phyloP scores from a whole-genome alignment of 805 yeast species.

The Metschnikowia shivogae region DNA sequence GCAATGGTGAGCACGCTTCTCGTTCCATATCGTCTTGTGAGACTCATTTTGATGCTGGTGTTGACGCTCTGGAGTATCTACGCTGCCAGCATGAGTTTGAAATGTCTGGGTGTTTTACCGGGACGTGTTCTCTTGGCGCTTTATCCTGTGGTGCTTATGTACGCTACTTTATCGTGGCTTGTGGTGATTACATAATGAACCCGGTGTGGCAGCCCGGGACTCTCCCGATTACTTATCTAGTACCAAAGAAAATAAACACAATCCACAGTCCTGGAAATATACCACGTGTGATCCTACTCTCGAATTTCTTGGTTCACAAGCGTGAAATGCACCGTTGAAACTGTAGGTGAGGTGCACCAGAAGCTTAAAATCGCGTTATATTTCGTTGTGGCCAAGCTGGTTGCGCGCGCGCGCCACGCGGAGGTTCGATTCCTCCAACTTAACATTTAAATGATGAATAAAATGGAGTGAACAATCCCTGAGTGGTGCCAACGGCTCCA shows the following conservation, averaged over 20 bases:
- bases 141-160: constrained; percentile 63
- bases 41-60: constrained; percentile 44
- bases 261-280: too few relatives aligned
- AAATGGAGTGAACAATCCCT: constrained; percentile 51
- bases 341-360: too few relatives aligned
- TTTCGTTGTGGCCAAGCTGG: constrained; percentile 19
- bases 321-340: too few relatives aligned
- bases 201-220: too few relatives aligned
- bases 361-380: background rate
- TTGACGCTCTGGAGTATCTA: constrained; percentile 60
- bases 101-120: constrained; percentile 62
- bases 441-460: constrained; percentile 36
- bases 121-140: constrained; percentile 59
- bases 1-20: constrained; percentile 45
- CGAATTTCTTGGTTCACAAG: too few relatives aligned
- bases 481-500: constrained; percentile 38
- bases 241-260: too few relatives aligned
- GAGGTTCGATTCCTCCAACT: constrained; percentile 24
- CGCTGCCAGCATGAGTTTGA: constrained; percentile 58
- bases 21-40: constrained; percentile 44
- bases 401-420: constrained; percentile 5
- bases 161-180: constrained; percentile 61
- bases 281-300: too few relatives aligned
- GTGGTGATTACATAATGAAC: constrained; percentile 49
- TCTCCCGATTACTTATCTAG: too few relatives aligned